Evolutionary conservation across 2,329 filamentous ascomycete genomes (phyloP), one percentile per base, ranked within the genome.

Genomic region (Curvularia sp.): DNA sequence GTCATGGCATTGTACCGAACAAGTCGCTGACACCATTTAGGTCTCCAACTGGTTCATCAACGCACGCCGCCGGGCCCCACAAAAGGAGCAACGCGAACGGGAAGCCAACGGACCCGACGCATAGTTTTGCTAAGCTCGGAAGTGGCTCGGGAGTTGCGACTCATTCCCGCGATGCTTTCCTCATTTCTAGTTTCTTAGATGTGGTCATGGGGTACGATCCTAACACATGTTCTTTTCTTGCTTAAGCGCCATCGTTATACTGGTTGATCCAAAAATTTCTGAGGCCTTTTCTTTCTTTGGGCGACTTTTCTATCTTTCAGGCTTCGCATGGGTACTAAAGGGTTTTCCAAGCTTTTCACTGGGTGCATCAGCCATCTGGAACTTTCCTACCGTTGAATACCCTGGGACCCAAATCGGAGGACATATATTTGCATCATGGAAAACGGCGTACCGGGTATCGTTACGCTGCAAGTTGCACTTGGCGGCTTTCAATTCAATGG

Each of bases 1-100:
- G 22, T 35, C 13, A 28, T 13, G 5, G 39, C 41, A 9, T 46
- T n/a, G 18, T 38, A 31, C 47, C 42, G 15, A 15, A 49, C 31
- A 35, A 26, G 13, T 44, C 55, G 24, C 64, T 69, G 42, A 71
- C 56, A 54, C 35, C 18, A 28, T 1, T 28, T 31, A 81, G 78
- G 90, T 92, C 22, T 90, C 88, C 61, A 92, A 92, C 77, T 92
- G 89, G 89, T 92, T 91, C 76, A 92, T 92, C 77, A 92, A 92
- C 65, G 89, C 89, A 28, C 85, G 89, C 53, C 83, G 89, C 56
- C 86, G 89, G 38, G 63, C 69, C 53, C 72, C 75, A 24, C 62
- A 68, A 53, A 70, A 73, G 49, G 70, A 74, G 55, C 64, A 68
- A 38, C 66, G 68, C 24, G 70, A 74, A 41, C 69, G 68, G 20